Evolutionary conservation across 2,329 filamentous ascomycete genomes (phyloP).

Genomic region (Diaporthe vaccinii): DNA sequence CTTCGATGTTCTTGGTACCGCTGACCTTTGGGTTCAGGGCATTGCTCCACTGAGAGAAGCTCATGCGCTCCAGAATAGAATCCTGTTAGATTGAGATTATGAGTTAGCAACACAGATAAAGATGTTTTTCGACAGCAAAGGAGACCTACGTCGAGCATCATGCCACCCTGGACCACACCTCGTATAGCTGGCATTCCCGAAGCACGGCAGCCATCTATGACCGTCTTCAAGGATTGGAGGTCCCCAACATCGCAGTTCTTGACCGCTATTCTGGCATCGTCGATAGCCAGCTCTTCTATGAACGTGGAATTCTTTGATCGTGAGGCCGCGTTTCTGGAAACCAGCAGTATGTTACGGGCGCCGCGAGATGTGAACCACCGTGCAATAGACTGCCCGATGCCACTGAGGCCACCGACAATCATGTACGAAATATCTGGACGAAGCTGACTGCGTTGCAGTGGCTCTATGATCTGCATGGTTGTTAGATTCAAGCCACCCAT

Average conservation of each 20-base stretch:
- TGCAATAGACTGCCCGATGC: background rate
- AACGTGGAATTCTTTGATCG: background rate
- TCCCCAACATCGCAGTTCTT: background rate
- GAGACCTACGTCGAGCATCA: background rate
- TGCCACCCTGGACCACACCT: background rate
- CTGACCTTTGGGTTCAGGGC: background rate
- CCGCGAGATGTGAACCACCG: background rate
- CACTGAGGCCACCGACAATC: background rate
- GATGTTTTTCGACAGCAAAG: no score
- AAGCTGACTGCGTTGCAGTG: background rate
- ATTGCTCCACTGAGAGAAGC: background rate
- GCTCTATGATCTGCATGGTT: background rate
- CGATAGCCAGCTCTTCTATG: background rate
- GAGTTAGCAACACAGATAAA: background rate
- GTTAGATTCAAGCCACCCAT: background rate
- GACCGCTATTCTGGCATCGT: background rate
- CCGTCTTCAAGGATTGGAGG: background rate
- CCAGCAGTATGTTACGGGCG: background rate
- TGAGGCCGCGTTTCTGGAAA: background rate
- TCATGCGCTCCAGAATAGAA: background rate
- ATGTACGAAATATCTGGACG: background rate
- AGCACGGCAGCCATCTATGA: background rate
- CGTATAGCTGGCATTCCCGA: background rate
- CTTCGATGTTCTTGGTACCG: constrained; percentile 51
- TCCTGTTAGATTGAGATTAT: background rate